Evolutionary conservation across 2,329 filamentous ascomycete species (phyloP), one percentile per base, ranked within the genome.

Genomic region (Aplosporella prunicola): DNA sequence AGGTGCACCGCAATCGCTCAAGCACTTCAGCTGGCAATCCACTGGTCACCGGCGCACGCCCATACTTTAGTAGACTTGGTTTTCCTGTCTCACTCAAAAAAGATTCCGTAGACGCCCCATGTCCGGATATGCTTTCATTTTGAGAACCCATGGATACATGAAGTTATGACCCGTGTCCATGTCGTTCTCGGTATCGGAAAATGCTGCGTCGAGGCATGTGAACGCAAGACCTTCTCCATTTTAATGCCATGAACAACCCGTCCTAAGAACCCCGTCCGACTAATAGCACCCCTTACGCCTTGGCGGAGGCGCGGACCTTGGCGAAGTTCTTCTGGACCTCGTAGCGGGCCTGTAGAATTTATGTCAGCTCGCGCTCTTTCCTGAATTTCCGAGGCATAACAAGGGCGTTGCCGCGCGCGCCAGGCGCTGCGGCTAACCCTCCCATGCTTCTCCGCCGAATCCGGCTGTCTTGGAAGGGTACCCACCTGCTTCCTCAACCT

Each of bases 401-500:
- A n/a, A n/a, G n/a, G n/a, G n/a, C n/a, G n/a, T n/a, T n/a, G n/a
- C n/a, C n/a, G n/a, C n/a, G n/a, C n/a, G n/a, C n/a, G n/a, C n/a
- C n/a, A n/a, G n/a, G n/a, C n/a, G n/a, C n/a, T n/a, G n/a, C n/a
- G n/a, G n/a, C n/a, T n/a, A n/a, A n/a, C n/a, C n/a, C n/a, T n/a
- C n/a, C 14, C 35, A 10, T 31, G 2, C 16, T 13, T 9, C 8
- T n/a, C n/a, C n/a, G n/a, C n/a, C n/a, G n/a, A n/a, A n/a, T n/a
- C n/a, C n/a, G n/a, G n/a, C n/a, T n/a, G n/a, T n/a, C n/a, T n/a
- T n/a, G n/a, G 13, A 13, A 26, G 32, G 20, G 13, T 41, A 72
- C 75, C 53, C 64, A 88, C 85, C 82, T 95, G 88, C 81, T 98
- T 98, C 82, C 89, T 93, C 72, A 96, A 76, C 70, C 89, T 82